These are phyloP conservation scores for barley (Hordeum vulgare) DNA, from an alignment of 176 grass and related monocot genomes.

Conservation along the genomic window MorexV3_pseudomolecules_assembly NC_058519.1:3505069-3505568, in stretches of 20 bases:
- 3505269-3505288: neutral
- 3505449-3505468: slow-evolving; percentile 15
- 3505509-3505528: slow-evolving; percentile 12
- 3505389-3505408: slow-evolving; percentile 73
- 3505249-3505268: neutral
- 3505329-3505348: neutral
- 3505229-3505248: neutral
- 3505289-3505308: neutral
- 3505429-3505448: neutral
- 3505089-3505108: too few species aligned
- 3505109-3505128: too few species aligned
- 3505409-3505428: neutral
- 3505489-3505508: neutral
- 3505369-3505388: slow-evolving; percentile 87
- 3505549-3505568: slow-evolving; percentile 70
- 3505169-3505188: neutral
- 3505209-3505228: neutral
- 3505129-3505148: neutral
- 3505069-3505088: too few species aligned
- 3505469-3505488: neutral
- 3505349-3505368: slow-evolving; percentile 22
- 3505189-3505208: neutral
- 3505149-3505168: too few species aligned
- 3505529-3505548: slow-evolving; percentile 80
- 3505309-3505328: neutral